Conservation (phyloP, 2,329 filamentous ascomycete species). For the Botrytis elliptica region DNA sequence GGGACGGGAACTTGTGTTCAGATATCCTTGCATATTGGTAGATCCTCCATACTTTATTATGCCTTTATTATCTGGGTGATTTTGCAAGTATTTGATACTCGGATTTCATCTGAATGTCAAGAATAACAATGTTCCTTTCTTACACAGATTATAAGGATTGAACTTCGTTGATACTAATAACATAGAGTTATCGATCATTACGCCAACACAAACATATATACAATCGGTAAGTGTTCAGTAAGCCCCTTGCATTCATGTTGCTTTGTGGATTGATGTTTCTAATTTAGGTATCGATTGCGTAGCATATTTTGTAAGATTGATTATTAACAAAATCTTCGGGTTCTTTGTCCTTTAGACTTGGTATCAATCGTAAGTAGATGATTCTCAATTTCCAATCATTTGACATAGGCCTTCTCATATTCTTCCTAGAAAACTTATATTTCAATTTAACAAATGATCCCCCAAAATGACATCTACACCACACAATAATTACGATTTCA, state of each 20-base stretch:
- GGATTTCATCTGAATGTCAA: not conserved
- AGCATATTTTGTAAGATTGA: not conserved
- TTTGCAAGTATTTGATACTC: not conserved
- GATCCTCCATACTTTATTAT: not conserved
- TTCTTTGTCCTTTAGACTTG: not conserved
- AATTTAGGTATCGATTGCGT: not conserved
- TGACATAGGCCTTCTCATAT: not conserved
- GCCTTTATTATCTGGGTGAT: not conserved
- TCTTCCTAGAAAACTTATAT: not conserved
- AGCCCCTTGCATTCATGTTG: not conserved
- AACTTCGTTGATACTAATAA: not conserved
- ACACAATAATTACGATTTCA: slow-evolving; percentile 12
- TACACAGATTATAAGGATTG: not conserved
- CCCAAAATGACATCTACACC: not conserved
- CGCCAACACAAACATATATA: not conserved
- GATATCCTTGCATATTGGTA: not conserved
- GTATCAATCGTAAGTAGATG: not conserved
- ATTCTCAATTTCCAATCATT: not conserved
- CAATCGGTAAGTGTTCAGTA: not conserved
- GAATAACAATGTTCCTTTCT: not conserved
- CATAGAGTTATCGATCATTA: not conserved
- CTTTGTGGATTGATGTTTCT: not conserved
- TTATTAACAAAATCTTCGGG: not conserved
- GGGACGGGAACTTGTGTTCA: not conserved
- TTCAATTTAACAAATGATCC: not conserved